Base-by-base conservation (phyloP, 2,329 filamentous ascomycete genomes). In the Xylariaceae sp. region DNA sequence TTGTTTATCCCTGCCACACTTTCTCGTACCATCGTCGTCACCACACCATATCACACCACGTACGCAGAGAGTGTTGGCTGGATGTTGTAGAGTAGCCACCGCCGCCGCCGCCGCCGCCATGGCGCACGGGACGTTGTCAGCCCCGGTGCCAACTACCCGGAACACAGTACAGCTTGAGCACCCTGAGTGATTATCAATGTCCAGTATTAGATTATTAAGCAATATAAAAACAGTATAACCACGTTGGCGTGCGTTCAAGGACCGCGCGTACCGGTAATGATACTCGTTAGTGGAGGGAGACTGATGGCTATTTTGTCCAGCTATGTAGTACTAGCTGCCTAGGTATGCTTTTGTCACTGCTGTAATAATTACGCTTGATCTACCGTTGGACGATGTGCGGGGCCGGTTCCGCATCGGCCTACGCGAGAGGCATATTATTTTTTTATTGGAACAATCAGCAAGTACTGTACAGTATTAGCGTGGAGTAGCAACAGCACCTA, bases 71-170 rank as follows among this genome's bases (percentile, higher is more conserved):
- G 36, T 23, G 34, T 23, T n/a, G 7, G 36, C 37, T 44, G 26
- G 31, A 37, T 19, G 40, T 34, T 31, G 26, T 40, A 39, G 37
- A 46, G n/a, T n/a, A 28, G 21, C 41, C 19, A 44, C 21, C 31
- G 36, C 53, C 45, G 46, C 55, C 54, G 33, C 47, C 26, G 41
- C 39, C 40, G 58, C 56, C 41, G 51, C 44, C 47, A 45, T 58
- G 58, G 58, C 58, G 55, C 39, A 29, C 55, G 58, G 55, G 51
- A 56, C 23, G 28, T 47, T n/a, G 58, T 54, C 52, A 61, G 56
- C 58, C 52, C 54, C 58, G 58, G 56, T 52, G 58, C 58, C 58
- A 61, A 47, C 47, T 36, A 53, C 53, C 45, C 57, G 57, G 57
- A 29, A 55, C 39, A 43, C n/a, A n/a, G n/a, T n/a, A n/a, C n/a